Conservation (phyloP, 1,284 basidiomycete genomes). For the Moesziomyces parantarcticus region DNA sequence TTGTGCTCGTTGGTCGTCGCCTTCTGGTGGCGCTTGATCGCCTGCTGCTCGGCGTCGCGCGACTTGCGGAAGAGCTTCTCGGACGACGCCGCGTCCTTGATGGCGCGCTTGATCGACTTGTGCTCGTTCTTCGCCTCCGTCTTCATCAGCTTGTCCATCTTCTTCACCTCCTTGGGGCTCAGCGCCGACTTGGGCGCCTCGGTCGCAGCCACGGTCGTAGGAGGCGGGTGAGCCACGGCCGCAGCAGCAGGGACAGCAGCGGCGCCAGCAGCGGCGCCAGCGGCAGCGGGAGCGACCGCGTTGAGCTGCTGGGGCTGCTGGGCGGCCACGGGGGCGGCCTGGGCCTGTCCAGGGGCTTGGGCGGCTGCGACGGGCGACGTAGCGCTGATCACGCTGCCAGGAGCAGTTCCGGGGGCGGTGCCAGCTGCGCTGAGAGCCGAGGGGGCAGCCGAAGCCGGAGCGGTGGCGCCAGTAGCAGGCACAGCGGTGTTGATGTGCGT, state of each 20-base stretch:
- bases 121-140: constrained; percentile 61
- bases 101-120: constrained; percentile 53
- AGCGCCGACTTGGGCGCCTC: constrained; percentile 34
- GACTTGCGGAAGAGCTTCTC: constrained; percentile 61
- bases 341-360: background rate
- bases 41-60: constrained; percentile 54
- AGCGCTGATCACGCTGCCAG: constrained; percentile 15
- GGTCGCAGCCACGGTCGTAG: constrained; percentile 27
- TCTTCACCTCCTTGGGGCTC: constrained; percentile 56
- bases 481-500: constrained; percentile 37
- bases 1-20: constrained; percentile 58
- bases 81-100: constrained; percentile 55
- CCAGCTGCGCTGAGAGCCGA: constrained; percentile 13
- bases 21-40: constrained; percentile 58
- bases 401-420: constrained; percentile 9
- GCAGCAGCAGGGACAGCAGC: constrained; percentile 8
- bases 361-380: background rate
- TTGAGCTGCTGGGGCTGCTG: constrained; percentile 23
- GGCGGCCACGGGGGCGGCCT: background rate
- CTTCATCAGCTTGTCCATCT: constrained; percentile 62
- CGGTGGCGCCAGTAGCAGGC: constrained; percentile 23
- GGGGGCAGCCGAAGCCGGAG: constrained; percentile 16
- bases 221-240: constrained; percentile 18
- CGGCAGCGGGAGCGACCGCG: constrained; percentile 18
- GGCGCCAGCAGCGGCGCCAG: constrained; percentile 14